These are phyloP conservation scores for Ochetophila trinervis DNA, from an alignment of 306 rosid species.

Conservation along the genomic window DNA sequence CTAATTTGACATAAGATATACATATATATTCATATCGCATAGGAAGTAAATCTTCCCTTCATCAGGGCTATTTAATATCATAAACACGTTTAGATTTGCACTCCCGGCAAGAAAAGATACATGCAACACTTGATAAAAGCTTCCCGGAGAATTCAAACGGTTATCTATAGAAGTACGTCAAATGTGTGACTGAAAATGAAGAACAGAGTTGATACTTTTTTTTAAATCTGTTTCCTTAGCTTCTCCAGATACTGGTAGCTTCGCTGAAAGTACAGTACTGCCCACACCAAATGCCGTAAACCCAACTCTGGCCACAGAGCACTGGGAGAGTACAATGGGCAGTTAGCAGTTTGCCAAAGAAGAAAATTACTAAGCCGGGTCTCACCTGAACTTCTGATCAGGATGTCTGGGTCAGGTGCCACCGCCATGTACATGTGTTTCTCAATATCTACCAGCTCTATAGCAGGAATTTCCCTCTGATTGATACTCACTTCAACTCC, in stretches of 20 bases:
- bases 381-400: slow-evolving; percentile 67
- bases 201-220: background rate
- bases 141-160: background rate
- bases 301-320: slow-evolving; percentile 86
- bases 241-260: slow-evolving; percentile 55
- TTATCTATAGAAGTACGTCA: no score
- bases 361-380: slow-evolving; percentile 72
- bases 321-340: slow-evolving; percentile 60
- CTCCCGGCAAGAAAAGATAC: no score
- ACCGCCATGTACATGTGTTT: slow-evolving; percentile 68
- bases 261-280: slow-evolving; percentile 61
- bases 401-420: slow-evolving; percentile 71
- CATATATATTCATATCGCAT: no score
- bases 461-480: slow-evolving; percentile 27
- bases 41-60: no score
- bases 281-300: slow-evolving; percentile 60
- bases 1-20: no score
- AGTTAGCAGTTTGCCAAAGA: slow-evolving; percentile 68
- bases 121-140: no score
- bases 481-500: slow-evolving; percentile 18
- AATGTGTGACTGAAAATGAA: background rate
- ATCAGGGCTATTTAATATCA: no score
- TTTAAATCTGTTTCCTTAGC: slow-evolving; percentile 40
- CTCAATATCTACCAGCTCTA: slow-evolving; percentile 59
- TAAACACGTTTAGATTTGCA: no score